Base-by-base conservation (phyloP, 176 grass and related monocot genomes). In the Thinopyrum elongatum region DNA sequence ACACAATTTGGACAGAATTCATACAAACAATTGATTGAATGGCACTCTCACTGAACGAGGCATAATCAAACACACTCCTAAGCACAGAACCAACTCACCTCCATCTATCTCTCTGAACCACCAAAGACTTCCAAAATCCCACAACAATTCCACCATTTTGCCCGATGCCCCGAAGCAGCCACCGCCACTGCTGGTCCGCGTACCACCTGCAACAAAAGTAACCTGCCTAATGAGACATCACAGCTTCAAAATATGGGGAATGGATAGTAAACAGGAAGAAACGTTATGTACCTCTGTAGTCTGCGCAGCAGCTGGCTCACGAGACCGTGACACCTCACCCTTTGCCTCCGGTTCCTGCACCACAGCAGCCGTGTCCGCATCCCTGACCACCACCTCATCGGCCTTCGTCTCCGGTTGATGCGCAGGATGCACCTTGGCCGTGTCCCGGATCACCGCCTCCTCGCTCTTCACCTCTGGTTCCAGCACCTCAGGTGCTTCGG, bases 121-220 rank as follows among this genome's bases (percentile, higher is more conserved):
- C 81, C 64, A 65, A 97, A 84, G 1, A 58, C 90, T 86, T 94
- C 95, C 70, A 91, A 86, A 29, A 97, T 21, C 44, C 92, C 95
- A 5, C 95, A 97, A 80, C 92, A 97, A 86, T 94, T 86, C 95
- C 95, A 97, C 90, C 95, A 97, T 73, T 75, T 88, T 42, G 92
- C 64, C 31, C 64, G 90, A 77, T 90, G 87, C 47, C 36, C 59
- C 1, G 80, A 25, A 30, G 63, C 46, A 28, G 85, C 86, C 17
- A 83, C 71, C 42, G 84, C 88, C 33, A 81, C 83, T 12, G 83
- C 90, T 57, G 82, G 85, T 74, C 86, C 85, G 10, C 76, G 65
- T 6, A 6, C 70, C 67, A 88, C 71, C 82, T 94, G 85, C 82
- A 79, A 74, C 21, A 78, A 57, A 74, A 39, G 77, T 17, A 86